phyloP scores from a whole-genome alignment of 2,329 filamentous ascomycete genomes.

The Ascochyta clinopodiicola region DNA sequence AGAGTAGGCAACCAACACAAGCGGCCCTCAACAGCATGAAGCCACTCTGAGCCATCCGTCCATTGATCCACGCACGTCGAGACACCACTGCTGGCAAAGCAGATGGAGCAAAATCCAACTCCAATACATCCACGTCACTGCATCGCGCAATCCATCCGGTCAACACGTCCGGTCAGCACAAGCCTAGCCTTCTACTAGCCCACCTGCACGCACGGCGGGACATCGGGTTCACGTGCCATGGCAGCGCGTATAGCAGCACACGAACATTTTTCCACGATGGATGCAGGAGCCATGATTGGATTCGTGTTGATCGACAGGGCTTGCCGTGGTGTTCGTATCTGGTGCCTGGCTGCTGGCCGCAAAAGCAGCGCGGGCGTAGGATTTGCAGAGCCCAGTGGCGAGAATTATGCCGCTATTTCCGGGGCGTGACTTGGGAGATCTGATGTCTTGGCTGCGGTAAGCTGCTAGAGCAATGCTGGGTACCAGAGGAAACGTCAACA shows the following conservation, averaged over 20 bases:
- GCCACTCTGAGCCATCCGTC: too few relatives aligned
- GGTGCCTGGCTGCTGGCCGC: constrained; percentile 6
- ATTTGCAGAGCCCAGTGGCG: neutral
- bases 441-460: neutral
- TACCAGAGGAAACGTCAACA: neutral
- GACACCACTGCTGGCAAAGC: too few relatives aligned
- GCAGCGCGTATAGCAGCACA: neutral
- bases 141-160: neutral
- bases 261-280: neutral
- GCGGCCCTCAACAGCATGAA: too few relatives aligned
- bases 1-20: too few relatives aligned
- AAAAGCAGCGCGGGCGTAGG: neutral
- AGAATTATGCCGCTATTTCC: constrained; percentile 1
- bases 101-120: neutral
- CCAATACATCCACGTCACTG: neutral
- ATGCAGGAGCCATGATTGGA: neutral
- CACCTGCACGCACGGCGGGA: neutral
- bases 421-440: neutral
- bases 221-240: neutral
- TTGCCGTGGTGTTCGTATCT: neutral
- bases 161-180: neutral
- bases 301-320: too few relatives aligned
- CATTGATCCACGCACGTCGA: too few relatives aligned
- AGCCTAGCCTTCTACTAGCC: neutral
- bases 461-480: neutral